Evolutionary conservation across 2,329 filamentous ascomycete species (phyloP).

Genomic region (Trichoderma asperellum): DNA sequence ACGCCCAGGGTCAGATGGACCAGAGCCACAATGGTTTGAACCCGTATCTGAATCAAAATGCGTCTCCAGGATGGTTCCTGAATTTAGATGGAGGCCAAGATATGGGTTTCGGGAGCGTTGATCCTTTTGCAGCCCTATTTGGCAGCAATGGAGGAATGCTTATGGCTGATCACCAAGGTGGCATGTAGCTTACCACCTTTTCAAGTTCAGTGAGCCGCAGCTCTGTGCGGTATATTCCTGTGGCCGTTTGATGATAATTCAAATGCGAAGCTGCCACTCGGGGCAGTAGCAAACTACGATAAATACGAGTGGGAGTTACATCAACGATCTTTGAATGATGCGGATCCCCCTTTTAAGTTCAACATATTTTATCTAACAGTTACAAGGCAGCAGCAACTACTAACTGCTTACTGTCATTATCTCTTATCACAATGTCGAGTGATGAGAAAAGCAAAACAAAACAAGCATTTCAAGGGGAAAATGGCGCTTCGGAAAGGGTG

Average conservation of each 20-base stretch:
- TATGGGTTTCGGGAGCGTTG: conserved; percentile 48
- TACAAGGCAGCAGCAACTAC: neutral
- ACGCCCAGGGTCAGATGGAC: conserved; percentile 33
- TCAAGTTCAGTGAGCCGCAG: neutral
- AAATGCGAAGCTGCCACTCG: neutral
- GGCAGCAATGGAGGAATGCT: conserved; percentile 45
- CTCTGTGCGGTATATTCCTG: neutral
- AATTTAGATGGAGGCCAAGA: conserved; percentile 70
- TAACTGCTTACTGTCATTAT: neutral
- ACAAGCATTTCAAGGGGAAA: conserved; percentile 14
- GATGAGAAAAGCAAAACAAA: neutral
- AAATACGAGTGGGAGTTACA: neutral
- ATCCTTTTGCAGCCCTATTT: conserved; percentile 56
- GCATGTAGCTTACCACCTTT: conserved; percentile 1
- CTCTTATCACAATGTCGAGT: neutral
- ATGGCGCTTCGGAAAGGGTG: conserved; percentile 17
- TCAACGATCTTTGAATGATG: neutral
- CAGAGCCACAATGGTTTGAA: conserved; percentile 32
- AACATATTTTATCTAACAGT: neutral
- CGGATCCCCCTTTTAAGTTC: neutral
- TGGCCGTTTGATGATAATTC: neutral
- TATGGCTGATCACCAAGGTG: conserved; percentile 39
- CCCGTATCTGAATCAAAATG: conserved; percentile 46
- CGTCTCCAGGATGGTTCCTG: conserved; percentile 81
- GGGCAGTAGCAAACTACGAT: neutral